Evolutionary conservation across 768 basidiomycete species (phyloP), one percentile per base, ranked within the genome.

Genomic region (Gymnopilus junonius): DNA sequence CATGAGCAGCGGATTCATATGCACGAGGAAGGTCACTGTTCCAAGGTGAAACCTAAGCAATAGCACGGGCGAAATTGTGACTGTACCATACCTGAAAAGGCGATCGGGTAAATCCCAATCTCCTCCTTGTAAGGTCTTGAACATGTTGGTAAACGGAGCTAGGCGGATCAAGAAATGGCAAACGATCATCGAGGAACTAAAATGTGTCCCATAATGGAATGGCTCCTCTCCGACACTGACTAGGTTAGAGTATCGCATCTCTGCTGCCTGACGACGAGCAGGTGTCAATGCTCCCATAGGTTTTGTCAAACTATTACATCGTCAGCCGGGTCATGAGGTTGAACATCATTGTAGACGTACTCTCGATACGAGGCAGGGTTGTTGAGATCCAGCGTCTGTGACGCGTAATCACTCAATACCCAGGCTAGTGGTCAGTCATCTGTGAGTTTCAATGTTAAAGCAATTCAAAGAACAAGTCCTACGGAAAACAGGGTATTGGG

Each of bases 141-240:
- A 98, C 90, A 97, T 96, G 70, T 91, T 88, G 25, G 95, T 96
- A 73, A 92, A 98, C 0, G 96, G 96, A 14, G 90, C 87, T 69
- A 96, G 78, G 21, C 96, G 85, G 58, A 98, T 96, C 68, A 97
- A 77, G 78, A 92, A 97, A 67, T 97, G 95, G 78, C 94, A 96
- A 46, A 95, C 93, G 62, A 95, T 97, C 95, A 97, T 97, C 2
- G 94, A 96, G 10, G 94, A 96, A 71, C 92, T 94, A 71, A 95
- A 98, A 72, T 98, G 96, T 0, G 96, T 97, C 43, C 96, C 92
- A 64, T 94, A 95, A 70, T 94, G 92, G 75, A 97, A 97, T 0
- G 95, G 95, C 35, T 86, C 84, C 76, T 98, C 95, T 8, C 76
- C 91, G 2, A 97, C 91, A 64, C 93, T 88, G 68, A 88, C 75